Conservation (phyloP, 257 asterid genomes). For the Solanum lycopersicoides region DNA sequence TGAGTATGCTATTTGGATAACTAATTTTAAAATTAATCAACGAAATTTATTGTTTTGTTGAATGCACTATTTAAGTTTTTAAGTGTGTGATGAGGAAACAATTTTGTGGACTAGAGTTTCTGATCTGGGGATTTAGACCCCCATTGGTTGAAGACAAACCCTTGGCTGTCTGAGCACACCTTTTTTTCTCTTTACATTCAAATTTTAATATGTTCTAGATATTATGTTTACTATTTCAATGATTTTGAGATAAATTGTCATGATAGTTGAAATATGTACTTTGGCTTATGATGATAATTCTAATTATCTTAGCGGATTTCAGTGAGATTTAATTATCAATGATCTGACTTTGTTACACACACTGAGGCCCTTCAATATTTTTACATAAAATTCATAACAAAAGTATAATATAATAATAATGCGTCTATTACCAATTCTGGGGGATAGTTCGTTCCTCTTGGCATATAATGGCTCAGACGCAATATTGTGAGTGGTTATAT, state of each 20-base stretch:
- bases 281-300: constrained; percentile 54
- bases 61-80: too few relatives aligned
- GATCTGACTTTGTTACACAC: constrained; percentile 94
- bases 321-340: constrained; percentile 53
- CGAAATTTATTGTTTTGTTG: too few relatives aligned
- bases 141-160: constrained; percentile 25
- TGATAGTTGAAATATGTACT: background rate
- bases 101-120: constrained; percentile 34
- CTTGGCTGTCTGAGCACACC: constrained; percentile 69
- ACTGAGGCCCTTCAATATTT: constrained; percentile 22
- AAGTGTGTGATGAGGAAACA: constrained; percentile 11
- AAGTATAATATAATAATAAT: too few relatives aligned
- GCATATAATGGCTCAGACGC: constrained; percentile 88
- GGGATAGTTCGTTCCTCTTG: constrained; percentile 47
- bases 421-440: constrained; percentile 91
- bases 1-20: too few relatives aligned
- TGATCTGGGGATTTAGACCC: constrained; percentile 15
- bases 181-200: background rate
- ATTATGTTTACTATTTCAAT: too few relatives aligned
- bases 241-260: background rate
- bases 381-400: background rate
- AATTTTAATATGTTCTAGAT: too few relatives aligned
- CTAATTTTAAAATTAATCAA: background rate
- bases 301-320: constrained; percentile 88
- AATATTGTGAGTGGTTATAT: constrained; percentile 42